phyloP scores from a whole-genome alignment of 306 rosid genomes.

The Prunus mongolica region DNA sequence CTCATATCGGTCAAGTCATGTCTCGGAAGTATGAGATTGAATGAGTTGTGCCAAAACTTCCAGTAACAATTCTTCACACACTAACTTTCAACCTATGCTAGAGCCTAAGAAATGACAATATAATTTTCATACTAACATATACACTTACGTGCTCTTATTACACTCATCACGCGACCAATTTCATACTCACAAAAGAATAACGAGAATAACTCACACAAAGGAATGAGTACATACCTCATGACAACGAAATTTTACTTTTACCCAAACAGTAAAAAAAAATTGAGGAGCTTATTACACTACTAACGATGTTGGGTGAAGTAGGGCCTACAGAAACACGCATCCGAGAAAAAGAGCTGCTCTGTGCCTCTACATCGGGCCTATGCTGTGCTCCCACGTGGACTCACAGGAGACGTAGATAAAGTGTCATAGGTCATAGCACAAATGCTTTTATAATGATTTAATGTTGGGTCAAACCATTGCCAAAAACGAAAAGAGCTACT shows the following conservation, averaged over 20 bases:
- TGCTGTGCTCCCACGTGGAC: background rate
- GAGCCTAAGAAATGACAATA: too few species aligned
- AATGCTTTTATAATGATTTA: background rate
- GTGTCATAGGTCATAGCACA: background rate
- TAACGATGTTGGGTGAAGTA: background rate
- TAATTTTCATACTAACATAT: too few species aligned
- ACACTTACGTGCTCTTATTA: too few species aligned
- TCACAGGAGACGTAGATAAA: background rate
- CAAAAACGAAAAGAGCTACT: background rate
- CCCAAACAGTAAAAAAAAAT: background rate
- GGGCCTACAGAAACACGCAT: background rate
- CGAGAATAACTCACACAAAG: too few species aligned
- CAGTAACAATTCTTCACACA: too few species aligned
- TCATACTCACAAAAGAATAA: too few species aligned
- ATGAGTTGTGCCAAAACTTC: too few species aligned
- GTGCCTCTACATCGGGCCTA: background rate
- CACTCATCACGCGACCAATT: too few species aligned
- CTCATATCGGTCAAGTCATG: too few species aligned
- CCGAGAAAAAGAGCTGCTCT: background rate
- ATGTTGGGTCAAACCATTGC: background rate
- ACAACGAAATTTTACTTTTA: background rate
- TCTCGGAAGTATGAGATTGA: too few species aligned
- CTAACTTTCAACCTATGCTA: too few species aligned
- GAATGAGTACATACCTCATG: too few species aligned
- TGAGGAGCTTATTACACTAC: background rate